These are phyloP conservation scores for Entonaema liquescens DNA, from an alignment of 495 filamentous ascomycete species.

Conservation along the genomic window DNA sequence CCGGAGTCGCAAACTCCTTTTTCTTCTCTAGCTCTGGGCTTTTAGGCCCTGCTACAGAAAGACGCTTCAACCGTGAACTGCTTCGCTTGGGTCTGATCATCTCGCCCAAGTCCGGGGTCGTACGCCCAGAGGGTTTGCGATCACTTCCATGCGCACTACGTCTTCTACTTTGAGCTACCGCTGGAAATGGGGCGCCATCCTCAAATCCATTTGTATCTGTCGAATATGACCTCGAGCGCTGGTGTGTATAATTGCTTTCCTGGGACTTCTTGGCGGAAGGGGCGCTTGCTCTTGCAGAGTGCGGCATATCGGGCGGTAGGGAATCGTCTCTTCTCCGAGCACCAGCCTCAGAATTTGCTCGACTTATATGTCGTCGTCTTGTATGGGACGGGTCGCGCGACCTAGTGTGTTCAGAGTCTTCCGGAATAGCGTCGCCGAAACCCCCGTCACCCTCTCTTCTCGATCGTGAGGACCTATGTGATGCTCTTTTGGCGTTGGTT, in stretches of 20 bases:
- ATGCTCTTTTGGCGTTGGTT: slow-evolving; percentile 51
- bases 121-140: slow-evolving; percentile 52
- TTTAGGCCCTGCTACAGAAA: slow-evolving; percentile 50
- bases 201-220: slow-evolving; percentile 52
- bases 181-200: slow-evolving; percentile 75
- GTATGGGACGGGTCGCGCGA: slow-evolving; percentile 48
- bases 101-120: slow-evolving; percentile 53
- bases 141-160: slow-evolving; percentile 54
- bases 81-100: slow-evolving; percentile 53
- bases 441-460: slow-evolving; percentile 51
- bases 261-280: slow-evolving; percentile 22
- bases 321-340: slow-evolving; percentile 36
- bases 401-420: slow-evolving; percentile 29
- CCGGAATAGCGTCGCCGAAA: slow-evolving; percentile 47
- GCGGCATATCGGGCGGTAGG: slow-evolving; percentile 38
- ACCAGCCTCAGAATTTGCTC: slow-evolving; percentile 28
- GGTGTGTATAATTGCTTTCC: slow-evolving; percentile 35
- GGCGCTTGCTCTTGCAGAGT: slow-evolving; percentile 23
- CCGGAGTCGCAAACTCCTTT: slow-evolving; percentile 42
- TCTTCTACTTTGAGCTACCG: slow-evolving; percentile 66
- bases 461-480: slow-evolving; percentile 47
- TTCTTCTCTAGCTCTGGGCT: slow-evolving; percentile 50
- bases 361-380: slow-evolving; percentile 41
- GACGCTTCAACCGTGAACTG: slow-evolving; percentile 58
- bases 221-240: slow-evolving; percentile 42